Evolutionary conservation across 768 basidiomycete species (phyloP).

Genomic region (Pisolithus sp.): DNA sequence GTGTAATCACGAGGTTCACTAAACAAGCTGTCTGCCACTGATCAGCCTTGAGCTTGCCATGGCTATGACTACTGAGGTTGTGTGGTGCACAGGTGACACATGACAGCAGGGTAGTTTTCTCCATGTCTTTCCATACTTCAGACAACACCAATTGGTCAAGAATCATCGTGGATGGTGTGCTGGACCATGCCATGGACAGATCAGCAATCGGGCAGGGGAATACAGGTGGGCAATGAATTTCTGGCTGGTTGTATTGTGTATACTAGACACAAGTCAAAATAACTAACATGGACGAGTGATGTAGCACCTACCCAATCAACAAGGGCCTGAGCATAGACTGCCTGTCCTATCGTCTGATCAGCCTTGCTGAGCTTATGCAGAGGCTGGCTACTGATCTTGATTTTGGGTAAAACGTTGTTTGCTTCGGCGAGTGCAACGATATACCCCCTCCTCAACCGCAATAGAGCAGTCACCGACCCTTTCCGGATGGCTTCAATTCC

Average conservation of each 20-base stretch:
- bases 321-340: too few relatives aligned
- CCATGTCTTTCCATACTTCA: slow-evolving; percentile 5
- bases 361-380: too few relatives aligned
- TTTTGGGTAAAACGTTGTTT: background rate
- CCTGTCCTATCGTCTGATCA: too few relatives aligned
- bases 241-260: background rate
- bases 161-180: background rate
- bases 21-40: slow-evolving; percentile 18
- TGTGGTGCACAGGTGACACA: slow-evolving; percentile 20
- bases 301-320: too few relatives aligned
- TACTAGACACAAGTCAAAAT: too few relatives aligned
- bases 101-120: slow-evolving; percentile 10
- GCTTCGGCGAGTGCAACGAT: background rate
- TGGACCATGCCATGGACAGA: background rate
- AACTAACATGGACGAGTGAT: too few relatives aligned
- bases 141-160: background rate
- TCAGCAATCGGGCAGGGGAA: background rate
- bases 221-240: background rate
- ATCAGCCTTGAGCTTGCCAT: slow-evolving; percentile 31
- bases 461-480: background rate
- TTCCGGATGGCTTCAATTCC: background rate
- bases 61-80: slow-evolving; percentile 26
- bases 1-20: slow-evolving; percentile 22
- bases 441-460: background rate
- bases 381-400: too few relatives aligned